Evolutionary conservation across 2,329 filamentous ascomycete genomes (phyloP).

Genomic region (Huntiella savannae): DNA sequence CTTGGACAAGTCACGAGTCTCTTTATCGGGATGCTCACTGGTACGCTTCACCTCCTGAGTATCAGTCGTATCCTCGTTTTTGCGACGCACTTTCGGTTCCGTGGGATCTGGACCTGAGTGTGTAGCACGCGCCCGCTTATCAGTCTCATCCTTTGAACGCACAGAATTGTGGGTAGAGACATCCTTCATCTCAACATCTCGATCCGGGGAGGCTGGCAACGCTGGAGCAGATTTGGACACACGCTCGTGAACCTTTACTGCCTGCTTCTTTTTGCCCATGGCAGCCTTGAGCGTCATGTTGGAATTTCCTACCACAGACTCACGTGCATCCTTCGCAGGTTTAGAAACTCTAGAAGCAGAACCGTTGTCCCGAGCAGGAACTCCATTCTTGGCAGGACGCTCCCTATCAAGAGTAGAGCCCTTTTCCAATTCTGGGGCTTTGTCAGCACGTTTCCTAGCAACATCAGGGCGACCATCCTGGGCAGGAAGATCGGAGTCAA

Average conservation of each 20-base stretch:
- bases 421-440: background rate
- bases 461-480: slow-evolving; percentile 20
- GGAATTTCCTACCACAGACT: background rate
- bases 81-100: no score
- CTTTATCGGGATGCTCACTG: slow-evolving; percentile 3
- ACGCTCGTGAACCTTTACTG: slow-evolving; percentile 5
- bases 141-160: slow-evolving; percentile 17
- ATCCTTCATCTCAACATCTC: slow-evolving; percentile 37
- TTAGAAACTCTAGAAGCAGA: slow-evolving; percentile 10
- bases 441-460: slow-evolving; percentile 17
- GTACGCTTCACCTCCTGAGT: slow-evolving; percentile 16
- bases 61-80: no score
- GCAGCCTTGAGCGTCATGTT: slow-evolving; percentile 22
- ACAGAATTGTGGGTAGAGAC: background rate
- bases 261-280: slow-evolving; percentile 24
- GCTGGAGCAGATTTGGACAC: slow-evolving; percentile 14
- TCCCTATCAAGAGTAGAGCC: slow-evolving; percentile 15
- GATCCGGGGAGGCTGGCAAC: slow-evolving; percentile 24
- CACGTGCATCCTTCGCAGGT: slow-evolving; percentile 10
- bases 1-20: no score
- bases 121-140: slow-evolving; percentile 14
- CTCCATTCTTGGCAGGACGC: slow-evolving; percentile 21
- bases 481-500: slow-evolving; percentile 28
- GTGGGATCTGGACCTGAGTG: no score
- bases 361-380: slow-evolving; percentile 6